Conservation (phyloP, 306 rosid species). For the Dalbergia oliveri region DNA sequence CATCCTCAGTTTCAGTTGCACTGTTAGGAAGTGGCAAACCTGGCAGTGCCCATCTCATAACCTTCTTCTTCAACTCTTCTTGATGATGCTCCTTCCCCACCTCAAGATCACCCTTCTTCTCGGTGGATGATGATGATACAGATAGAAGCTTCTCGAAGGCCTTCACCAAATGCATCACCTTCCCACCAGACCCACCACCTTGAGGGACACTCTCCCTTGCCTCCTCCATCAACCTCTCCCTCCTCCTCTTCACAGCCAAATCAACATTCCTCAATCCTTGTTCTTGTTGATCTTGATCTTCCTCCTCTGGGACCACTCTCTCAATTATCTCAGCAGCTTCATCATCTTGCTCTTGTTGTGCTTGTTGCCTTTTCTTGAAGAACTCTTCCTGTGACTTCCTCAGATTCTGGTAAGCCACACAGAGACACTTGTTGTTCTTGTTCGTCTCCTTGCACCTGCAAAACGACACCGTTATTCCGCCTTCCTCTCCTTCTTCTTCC, state of each 20-base stretch:
- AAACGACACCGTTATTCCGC: background rate
- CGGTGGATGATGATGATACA: slow-evolving; percentile 11
- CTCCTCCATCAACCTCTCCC: slow-evolving; percentile 75
- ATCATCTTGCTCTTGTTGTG: slow-evolving; percentile 49
- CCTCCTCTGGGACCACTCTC: slow-evolving; percentile 56
- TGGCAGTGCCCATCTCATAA: slow-evolving; percentile 70
- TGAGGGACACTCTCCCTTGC: slow-evolving; percentile 69
- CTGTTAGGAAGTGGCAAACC: slow-evolving; percentile 60
- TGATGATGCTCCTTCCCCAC: slow-evolving; percentile 31
- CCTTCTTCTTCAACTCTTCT: slow-evolving; percentile 44
- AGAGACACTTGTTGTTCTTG: slow-evolving; percentile 62
- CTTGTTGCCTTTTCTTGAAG: slow-evolving; percentile 55
- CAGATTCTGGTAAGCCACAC: slow-evolving; percentile 79
- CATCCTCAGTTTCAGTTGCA: slow-evolving; percentile 44
- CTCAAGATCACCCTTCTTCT: slow-evolving; percentile 41
- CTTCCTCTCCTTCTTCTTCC: slow-evolving; percentile 4
- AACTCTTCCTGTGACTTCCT: slow-evolving; percentile 92
- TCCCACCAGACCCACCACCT: slow-evolving; percentile 79
- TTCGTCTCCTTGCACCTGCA: slow-evolving; percentile 42
- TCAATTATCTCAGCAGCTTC: slow-evolving; percentile 43
- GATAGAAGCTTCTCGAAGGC: slow-evolving; percentile 87
- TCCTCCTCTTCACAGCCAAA: slow-evolving; percentile 65
- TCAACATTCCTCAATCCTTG: background rate
- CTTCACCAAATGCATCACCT: slow-evolving; percentile 76
- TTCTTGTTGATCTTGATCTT: slow-evolving; percentile 28